These are phyloP conservation scores for Cryomyces minteri DNA, from an alignment of 495 filamentous ascomycete species.

Conservation along the genomic window DNA sequence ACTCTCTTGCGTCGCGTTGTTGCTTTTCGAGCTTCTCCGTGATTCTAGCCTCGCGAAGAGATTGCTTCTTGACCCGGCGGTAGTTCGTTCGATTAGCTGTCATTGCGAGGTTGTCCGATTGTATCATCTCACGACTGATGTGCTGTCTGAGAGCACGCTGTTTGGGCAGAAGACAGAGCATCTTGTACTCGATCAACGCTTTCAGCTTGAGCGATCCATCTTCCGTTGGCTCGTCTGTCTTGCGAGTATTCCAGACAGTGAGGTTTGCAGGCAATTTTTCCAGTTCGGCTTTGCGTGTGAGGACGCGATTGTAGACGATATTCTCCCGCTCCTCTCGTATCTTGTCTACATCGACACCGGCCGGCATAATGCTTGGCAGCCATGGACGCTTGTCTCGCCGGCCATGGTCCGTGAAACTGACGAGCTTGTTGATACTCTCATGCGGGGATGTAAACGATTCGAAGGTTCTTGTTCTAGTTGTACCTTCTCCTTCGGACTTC, in stretches of 20 bases:
- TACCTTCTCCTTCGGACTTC: slow-evolving; percentile 2
- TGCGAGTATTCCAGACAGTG: slow-evolving; percentile 61
- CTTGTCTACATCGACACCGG: slow-evolving; percentile 70
- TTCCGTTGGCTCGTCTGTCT: slow-evolving; percentile 45
- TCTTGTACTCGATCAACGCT: slow-evolving; percentile 84
- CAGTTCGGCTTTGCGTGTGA: slow-evolving; percentile 61
- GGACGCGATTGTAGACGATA: slow-evolving; percentile 77
- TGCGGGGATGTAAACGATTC: slow-evolving; percentile 52
- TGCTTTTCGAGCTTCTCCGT: slow-evolving; percentile 98
- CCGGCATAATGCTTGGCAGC: slow-evolving; percentile 72
- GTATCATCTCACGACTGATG: slow-evolving; percentile 74
- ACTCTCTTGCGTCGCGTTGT: slow-evolving; percentile 86
- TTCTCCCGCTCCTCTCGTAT: slow-evolving; percentile 70
- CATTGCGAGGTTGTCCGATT: slow-evolving; percentile 88
- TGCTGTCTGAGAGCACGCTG: slow-evolving; percentile 71
- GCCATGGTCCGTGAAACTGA: slow-evolving; percentile 65
- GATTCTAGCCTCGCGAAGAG: slow-evolving; percentile 83
- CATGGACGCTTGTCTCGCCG: slow-evolving; percentile 51
- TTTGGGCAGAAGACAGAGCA: slow-evolving; percentile 61
- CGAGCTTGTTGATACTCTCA: slow-evolving; percentile 31
- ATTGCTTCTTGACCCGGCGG: slow-evolving; percentile 91
- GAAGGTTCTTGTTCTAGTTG: slow-evolving; percentile 27
- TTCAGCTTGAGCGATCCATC: slow-evolving; percentile 77
- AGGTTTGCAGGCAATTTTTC: slow-evolving; percentile 67
- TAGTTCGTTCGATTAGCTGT: slow-evolving; percentile 79